Evolutionary conservation across 257 asterid genomes (phyloP), one percentile per base, ranked within the genome.

Genomic region (Paulownia fortunei): DNA sequence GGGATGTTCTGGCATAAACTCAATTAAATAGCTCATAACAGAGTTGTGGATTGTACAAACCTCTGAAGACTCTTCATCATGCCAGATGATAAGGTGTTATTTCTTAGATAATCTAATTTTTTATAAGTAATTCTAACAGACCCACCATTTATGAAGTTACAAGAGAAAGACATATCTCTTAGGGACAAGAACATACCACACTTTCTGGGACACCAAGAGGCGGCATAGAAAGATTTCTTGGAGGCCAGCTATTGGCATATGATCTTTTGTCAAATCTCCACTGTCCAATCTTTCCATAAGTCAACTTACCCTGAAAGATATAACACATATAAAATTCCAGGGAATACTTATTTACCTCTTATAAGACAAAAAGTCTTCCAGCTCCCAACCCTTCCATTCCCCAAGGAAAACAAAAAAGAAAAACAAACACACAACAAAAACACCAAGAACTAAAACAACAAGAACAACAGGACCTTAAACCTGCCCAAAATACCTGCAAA

Each of bases 201-300:
- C 96, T 94, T 77, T 90, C 97, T 0, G 99, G 94, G 74, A 94
- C 98, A 70, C 98, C 99, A 46, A 95, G 88, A 55, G 98, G 99
- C 32, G 99, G 98, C 85, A 94, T 37, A 19, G 98, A 5, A 39
- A 91, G 95, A 82, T 92, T 92, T 74, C 82, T 88, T 10, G 95
- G 93, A 34, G 91, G 94, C 90, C 89, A 89, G 21, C 39, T 54
- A 3, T 60, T 56, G 69, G 30, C 84, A 52, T 83, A 89, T 59
- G 93, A 78, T 81, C 97, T 85, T 78, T 92, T 92, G 84, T 92
- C 97, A 39, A 92, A 92, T 85, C 97, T 91, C 97, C 97, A 92
- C 80, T 89, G 91, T 68, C 97, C 97, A 27, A 86, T 79, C 88
- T 83, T 88, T 69, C 96, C 94, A 54, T 84, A 84, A 27, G 91